Percentiles rank a stretch among this genome's conserved stretches.
phyloP scores from a whole-genome alignment of 352 stramenopile genomes.

The Phytophthora podocarpi region DNA sequence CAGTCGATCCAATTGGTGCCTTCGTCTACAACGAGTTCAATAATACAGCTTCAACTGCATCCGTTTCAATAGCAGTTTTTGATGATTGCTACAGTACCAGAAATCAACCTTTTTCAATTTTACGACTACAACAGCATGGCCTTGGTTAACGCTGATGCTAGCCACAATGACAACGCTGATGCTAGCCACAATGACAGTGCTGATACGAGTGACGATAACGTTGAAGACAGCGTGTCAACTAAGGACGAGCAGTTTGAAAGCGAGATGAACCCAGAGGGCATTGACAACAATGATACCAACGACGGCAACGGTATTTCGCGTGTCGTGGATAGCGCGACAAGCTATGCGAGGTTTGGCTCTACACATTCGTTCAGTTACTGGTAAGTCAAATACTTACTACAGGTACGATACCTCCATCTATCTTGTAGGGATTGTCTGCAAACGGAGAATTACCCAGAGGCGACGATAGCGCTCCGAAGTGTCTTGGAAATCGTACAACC shows the following conservation, averaged over 20 bases:
- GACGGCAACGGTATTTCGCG: constrained; percentile 21
- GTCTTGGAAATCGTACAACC: constrained; percentile 47
- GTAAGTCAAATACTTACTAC: too few species aligned
- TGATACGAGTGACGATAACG: background rate
- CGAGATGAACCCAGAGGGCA: background rate
- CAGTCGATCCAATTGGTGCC: constrained; percentile 84
- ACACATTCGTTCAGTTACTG: background rate
- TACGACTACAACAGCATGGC: background rate
- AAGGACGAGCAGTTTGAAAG: background rate
- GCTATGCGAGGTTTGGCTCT: constrained; percentile 26
- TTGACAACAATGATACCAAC: background rate
- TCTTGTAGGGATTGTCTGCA: constrained; percentile 47
- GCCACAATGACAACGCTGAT: too few species aligned
- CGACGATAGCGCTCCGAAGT: constrained; percentile 46
- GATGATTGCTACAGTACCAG: too few species aligned
- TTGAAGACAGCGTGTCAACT: background rate
- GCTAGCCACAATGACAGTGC: background rate
- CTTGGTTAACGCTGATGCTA: background rate
- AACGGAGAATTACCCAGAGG: constrained; percentile 47
- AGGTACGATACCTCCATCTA: background rate
- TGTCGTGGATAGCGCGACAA: constrained; percentile 25
- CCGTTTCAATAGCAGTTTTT: too few species aligned
- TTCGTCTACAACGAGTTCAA: constrained; percentile 54
- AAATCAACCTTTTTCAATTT: too few species aligned
- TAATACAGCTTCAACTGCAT: too few species aligned